A percentile compares a stretch with the other conserved stretches of the same genome.
phyloP scores from a whole-genome alignment of 208 protist species.

The Histomonas meleagridis region DNA sequence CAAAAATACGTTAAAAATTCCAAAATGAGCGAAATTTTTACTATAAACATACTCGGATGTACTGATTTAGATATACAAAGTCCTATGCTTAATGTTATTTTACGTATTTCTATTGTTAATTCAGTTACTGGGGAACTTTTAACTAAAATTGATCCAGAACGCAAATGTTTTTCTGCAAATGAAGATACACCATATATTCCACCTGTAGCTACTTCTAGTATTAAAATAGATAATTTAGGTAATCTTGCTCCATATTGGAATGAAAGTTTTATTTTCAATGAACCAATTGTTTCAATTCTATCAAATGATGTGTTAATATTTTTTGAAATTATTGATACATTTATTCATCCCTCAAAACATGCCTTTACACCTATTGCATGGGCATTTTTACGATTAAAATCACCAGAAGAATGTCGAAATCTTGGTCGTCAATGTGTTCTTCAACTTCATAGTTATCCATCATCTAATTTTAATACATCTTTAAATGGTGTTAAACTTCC shows the following conservation, averaged over 20 bases:
- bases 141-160: not conserved
- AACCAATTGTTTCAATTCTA: not conserved
- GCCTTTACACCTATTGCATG: not conserved
- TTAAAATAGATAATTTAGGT: not conserved
- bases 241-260: not conserved
- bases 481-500: not conserved
- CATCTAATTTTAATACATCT: not conserved
- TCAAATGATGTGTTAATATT: not conserved
- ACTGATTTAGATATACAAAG: not conserved
- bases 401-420: not conserved
- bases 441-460: not conserved
- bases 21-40: not conserved
- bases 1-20: not conserved
- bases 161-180: not conserved
- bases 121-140: not conserved
- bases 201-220: not conserved
- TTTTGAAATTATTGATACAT: constrained; percentile 7
- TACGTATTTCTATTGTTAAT: not conserved
- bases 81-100: not conserved
- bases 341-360: not conserved
- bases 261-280: constrained; percentile 25
- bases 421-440: not conserved
- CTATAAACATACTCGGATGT: not conserved
- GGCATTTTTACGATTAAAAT: not conserved
- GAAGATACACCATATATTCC: constrained; percentile 15